Conservation (phyloP, 1,284 basidiomycete genomes). For the Mycena sp. region DNA sequence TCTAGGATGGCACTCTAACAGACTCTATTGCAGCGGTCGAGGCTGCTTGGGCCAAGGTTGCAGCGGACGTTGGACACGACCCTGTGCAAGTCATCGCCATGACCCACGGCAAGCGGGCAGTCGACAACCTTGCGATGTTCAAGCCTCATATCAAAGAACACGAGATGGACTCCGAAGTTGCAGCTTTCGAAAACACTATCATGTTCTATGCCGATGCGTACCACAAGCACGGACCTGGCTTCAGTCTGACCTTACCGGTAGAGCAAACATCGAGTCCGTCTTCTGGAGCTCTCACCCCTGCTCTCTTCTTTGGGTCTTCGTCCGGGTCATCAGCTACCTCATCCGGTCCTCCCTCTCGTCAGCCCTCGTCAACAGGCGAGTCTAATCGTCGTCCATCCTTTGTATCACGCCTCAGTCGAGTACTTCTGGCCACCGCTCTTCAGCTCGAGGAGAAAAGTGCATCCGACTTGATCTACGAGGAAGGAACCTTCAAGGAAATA, state of each 20-base stretch:
- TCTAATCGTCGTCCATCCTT: conserved; percentile 59
- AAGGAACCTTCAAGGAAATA: conserved; percentile 38
- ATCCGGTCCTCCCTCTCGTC: conserved; percentile 47
- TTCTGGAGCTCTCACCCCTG: conserved; percentile 26
- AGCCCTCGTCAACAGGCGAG: conserved; percentile 47
- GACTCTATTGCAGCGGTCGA: conserved; percentile 83
- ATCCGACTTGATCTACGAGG: conserved; percentile 45
- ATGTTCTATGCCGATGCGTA: conserved; percentile 80
- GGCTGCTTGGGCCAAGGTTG: conserved; percentile 82
- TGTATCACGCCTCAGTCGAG: conserved; percentile 54
- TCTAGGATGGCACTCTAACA: conserved; percentile 75
- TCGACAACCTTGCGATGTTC: conserved; percentile 70
- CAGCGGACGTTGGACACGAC: conserved; percentile 73
- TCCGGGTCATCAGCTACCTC: conserved; percentile 40
- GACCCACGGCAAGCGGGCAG: conserved; percentile 80
- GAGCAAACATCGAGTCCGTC: conserved; percentile 6
- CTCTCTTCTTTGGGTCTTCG: conserved; percentile 29
- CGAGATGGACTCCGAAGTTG: conserved; percentile 76
- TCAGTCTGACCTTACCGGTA: neutral
- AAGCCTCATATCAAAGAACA: conserved; percentile 65
- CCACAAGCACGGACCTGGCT: conserved; percentile 52
- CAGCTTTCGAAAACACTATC: conserved; percentile 75
- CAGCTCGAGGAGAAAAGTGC: conserved; percentile 46
- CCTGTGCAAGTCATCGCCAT: conserved; percentile 72
- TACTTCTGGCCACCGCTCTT: conserved; percentile 54